Conservation (phyloP, 345 rosid species). For the Populus nigra region DNA sequence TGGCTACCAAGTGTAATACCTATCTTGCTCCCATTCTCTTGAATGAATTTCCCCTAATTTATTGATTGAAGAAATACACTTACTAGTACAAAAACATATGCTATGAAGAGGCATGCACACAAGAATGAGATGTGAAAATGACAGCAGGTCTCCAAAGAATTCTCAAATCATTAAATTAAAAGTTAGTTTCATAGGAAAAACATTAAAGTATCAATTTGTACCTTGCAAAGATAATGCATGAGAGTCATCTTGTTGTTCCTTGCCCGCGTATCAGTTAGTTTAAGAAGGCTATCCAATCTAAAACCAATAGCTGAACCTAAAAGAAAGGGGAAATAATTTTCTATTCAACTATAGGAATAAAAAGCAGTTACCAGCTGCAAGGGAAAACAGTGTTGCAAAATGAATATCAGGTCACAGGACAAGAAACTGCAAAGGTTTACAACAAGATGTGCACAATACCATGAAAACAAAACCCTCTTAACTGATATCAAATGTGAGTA, state of each 20-base stretch:
- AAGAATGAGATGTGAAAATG: not conserved
- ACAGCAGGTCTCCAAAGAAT: not conserved
- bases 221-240: conserved; percentile 99
- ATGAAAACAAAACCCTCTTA: not conserved
- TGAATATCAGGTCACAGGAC: not conserved
- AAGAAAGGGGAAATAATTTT: conserved; percentile 2
- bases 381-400: not conserved
- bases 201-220: conserved; percentile 22
- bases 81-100: not conserved
- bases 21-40: too few relatives aligned
- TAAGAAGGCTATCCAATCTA: conserved; percentile 89
- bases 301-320: conserved; percentile 89
- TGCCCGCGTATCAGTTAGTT: conserved; percentile 87
- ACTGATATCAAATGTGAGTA: not conserved
- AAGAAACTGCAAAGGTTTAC: not conserved
- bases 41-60: too few relatives aligned
- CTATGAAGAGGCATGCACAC: not conserved
- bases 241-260: conserved; percentile 87
- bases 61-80: too few relatives aligned
- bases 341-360: not conserved
- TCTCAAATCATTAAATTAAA: not conserved
- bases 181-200: not conserved
- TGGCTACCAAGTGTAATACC: too few relatives aligned
- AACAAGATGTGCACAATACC: not conserved
- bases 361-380: not conserved